Percentiles rank a stretch among this genome's conserved stretches.
phyloP scores from a whole-genome alignment of 768 basidiomycete species.

The Lentinula lateritia region DNA sequence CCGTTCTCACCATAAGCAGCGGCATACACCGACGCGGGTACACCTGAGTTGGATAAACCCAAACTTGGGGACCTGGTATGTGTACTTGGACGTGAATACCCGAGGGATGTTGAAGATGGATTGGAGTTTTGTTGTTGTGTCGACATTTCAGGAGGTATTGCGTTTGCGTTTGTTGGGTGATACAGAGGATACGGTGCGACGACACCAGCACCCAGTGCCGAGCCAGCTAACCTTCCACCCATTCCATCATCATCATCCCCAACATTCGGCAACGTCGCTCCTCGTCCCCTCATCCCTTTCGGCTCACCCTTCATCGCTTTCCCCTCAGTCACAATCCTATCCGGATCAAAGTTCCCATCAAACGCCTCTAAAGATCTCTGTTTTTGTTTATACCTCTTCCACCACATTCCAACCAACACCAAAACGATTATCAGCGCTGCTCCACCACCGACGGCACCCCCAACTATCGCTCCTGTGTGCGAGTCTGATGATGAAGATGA shows the following conservation, averaged over 20 bases:
- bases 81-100: too few species aligned
- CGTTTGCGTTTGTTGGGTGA: background rate
- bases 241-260: background rate
- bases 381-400: background rate
- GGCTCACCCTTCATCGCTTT: conserved; percentile 1
- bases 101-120: background rate
- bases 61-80: background rate
- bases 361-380: background rate
- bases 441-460: background rate
- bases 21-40: background rate
- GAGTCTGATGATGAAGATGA: background rate
- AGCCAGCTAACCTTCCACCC: conserved; percentile 1
- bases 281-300: background rate
- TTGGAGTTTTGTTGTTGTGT: background rate
- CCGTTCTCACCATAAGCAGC: background rate
- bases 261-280: background rate
- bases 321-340: background rate
- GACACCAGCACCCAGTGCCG: background rate
- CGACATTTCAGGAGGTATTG: background rate
- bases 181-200: conserved; percentile 5
- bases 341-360: conserved; percentile 6
- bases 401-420: background rate
- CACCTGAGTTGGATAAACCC: background rate
- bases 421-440: background rate
- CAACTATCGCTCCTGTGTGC: background rate